Conservation (phyloP, 2,329 filamentous ascomycete species). For the Pyrenochaeta sp. region DNA sequence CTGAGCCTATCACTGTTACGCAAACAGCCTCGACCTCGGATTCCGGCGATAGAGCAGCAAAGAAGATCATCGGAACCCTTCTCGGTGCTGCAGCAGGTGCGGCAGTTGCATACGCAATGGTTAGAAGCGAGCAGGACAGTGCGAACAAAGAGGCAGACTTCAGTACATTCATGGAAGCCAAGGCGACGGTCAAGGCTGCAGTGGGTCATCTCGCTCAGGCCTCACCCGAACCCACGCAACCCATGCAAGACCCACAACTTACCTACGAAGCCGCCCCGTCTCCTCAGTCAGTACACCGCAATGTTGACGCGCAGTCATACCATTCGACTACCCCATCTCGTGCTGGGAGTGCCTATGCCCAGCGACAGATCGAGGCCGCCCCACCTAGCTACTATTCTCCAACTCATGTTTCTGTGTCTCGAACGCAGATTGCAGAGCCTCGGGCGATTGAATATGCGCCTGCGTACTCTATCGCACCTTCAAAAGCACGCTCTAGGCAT, state of each 20-base stretch:
- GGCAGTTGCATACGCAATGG: conserved; percentile 78
- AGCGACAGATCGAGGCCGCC: conserved; percentile 51
- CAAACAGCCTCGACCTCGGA: conserved; percentile 37
- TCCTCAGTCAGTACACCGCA: conserved; percentile 45
- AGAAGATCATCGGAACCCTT: conserved; percentile 76
- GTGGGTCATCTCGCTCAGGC: conserved; percentile 39
- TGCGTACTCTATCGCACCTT: conserved; percentile 39
- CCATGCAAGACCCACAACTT: conserved; percentile 45
- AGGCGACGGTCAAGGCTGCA: conserved; percentile 41
- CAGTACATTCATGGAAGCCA: conserved; percentile 45
- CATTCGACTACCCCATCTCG: conserved; percentile 37
- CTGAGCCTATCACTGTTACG: conserved; percentile 40
- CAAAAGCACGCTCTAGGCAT: conserved; percentile 34
- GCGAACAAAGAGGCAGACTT: conserved; percentile 55
- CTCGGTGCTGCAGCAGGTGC: conserved; percentile 82
- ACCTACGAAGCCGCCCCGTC: conserved; percentile 36
- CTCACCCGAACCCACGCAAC: conserved; percentile 35
- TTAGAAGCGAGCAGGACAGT: conserved; percentile 65
- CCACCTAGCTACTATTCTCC: conserved; percentile 46
- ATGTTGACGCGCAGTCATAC: conserved; percentile 48
- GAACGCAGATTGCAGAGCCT: conserved; percentile 33
- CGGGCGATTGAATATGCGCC: conserved; percentile 47
- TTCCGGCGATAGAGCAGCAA: conserved; percentile 61
- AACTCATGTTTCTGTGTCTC: conserved; percentile 38
- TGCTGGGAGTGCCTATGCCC: conserved; percentile 27